Percentiles rank a stretch among this genome's conserved stretches.
Evolutionary conservation across 1,139 yeast genomes (phyloP).

Genomic region (Candida sp.): DNA sequence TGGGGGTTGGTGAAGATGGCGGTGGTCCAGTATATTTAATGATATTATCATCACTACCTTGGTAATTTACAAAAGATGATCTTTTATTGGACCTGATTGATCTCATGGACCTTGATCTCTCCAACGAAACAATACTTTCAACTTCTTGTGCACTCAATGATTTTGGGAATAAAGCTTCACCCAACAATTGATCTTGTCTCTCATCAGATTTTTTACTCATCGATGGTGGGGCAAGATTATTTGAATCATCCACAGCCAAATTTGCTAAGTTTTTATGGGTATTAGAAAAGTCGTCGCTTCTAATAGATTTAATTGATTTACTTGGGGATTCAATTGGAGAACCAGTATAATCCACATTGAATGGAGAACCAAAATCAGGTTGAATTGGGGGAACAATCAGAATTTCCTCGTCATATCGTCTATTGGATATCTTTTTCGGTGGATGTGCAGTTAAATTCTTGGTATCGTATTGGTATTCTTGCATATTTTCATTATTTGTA

Average conservation of each 20-base stretch:
- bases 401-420: conserved; percentile 30
- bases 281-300: conserved; percentile 2
- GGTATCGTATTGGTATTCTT: conserved; percentile 19
- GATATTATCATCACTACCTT: conserved; percentile 47
- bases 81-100: conserved; percentile 43
- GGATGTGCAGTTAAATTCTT: conserved; percentile 23
- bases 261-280: conserved; percentile 1
- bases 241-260: conserved; percentile 1
- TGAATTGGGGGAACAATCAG: conserved; percentile 6
- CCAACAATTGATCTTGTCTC: conserved; percentile 26
- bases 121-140: conserved; percentile 69
- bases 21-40: conserved; percentile 26
- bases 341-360: conserved; percentile 20
- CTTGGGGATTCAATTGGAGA: conserved; percentile 2
- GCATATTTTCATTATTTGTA: conserved; percentile 5
- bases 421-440: conserved; percentile 20
- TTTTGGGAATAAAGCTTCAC: conserved; percentile 73
- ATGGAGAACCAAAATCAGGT: conserved; percentile 33
- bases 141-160: conserved; percentile 64
- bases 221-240: not conserved
- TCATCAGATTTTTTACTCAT: not conserved
- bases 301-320: not conserved
- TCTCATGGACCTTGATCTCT: conserved; percentile 61
- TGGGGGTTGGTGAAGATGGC: conserved; percentile 11
- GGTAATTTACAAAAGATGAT: conserved; percentile 42